phyloP scores from a whole-genome alignment of 2,329 filamentous ascomycete species.

The Penicillium sp. region DNA sequence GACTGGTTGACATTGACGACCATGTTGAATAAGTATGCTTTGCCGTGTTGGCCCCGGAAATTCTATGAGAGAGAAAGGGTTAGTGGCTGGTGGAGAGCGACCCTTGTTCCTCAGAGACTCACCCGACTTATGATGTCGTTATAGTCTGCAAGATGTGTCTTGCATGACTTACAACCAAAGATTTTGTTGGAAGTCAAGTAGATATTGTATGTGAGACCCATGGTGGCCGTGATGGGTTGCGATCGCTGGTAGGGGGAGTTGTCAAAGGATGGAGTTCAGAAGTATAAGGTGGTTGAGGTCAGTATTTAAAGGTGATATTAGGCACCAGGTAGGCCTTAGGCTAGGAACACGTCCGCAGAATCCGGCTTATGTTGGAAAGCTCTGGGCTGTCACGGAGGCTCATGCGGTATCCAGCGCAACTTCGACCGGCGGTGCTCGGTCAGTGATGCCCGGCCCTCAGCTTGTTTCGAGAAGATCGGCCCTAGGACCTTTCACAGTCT shows the following conservation, averaged over 20 bases:
- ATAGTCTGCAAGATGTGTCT: constrained; percentile 90
- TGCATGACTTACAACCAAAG: constrained; percentile 92
- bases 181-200: constrained; percentile 86
- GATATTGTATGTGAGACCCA: constrained; percentile 89
- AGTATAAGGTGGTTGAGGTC: neutral
- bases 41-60: constrained; percentile 97
- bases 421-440: constrained; percentile 1
- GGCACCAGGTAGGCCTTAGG: neutral
- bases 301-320: neutral
- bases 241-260: constrained; percentile 2
- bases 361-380: neutral
- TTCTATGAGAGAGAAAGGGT: constrained; percentile 59
- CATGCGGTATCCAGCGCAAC: neutral
- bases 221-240: constrained; percentile 41
- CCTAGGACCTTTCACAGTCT: neutral
- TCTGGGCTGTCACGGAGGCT: neutral
- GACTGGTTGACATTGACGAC: constrained; percentile 86
- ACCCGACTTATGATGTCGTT: constrained; percentile 95
- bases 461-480: neutral
- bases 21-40: constrained; percentile 91
- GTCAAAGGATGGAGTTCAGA: constrained; percentile 6
- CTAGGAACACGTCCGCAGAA: neutral
- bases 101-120: constrained; percentile 35
- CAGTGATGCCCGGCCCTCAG: constrained; percentile 9
- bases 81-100: constrained; percentile 9